phyloP scores from a whole-genome alignment of 139 green algal species.

The Micractinium sp. region DNA sequence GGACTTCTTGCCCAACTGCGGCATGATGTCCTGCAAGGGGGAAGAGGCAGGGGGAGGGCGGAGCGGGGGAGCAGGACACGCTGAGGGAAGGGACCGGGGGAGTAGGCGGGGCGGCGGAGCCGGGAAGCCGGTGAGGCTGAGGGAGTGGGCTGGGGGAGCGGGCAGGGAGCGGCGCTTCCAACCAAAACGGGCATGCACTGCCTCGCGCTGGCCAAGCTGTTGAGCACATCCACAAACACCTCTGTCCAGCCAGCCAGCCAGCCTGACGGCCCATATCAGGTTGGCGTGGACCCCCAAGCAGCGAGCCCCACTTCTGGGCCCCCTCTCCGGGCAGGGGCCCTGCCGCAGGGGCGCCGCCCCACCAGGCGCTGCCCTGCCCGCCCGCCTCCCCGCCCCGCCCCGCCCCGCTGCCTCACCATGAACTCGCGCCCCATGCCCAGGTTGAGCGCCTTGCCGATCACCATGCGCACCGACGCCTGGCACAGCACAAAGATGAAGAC shows the following conservation, averaged over 20 bases:
- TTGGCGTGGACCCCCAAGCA: too few relatives aligned
- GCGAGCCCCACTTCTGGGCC: too few relatives aligned
- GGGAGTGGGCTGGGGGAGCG: too few relatives aligned
- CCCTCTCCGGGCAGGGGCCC: too few relatives aligned
- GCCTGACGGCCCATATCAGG: too few relatives aligned
- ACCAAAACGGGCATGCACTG: too few relatives aligned
- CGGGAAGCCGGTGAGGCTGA: too few relatives aligned
- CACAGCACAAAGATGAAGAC: slow-evolving; percentile 52
- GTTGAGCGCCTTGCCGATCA: slow-evolving; percentile 39
- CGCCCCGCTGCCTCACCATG: background rate
- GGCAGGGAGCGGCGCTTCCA: background rate
- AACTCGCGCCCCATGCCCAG: slow-evolving; percentile 34
- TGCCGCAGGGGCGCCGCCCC: background rate
- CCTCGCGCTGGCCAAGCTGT: too few relatives aligned
- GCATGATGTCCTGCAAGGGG: slow-evolving; percentile 24
- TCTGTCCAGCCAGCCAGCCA: too few relatives aligned
- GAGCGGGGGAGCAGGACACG: too few relatives aligned
- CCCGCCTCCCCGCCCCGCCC: too few relatives aligned
- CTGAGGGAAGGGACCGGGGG: background rate
- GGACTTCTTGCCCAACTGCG: slow-evolving; percentile 28
- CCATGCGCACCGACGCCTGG: slow-evolving; percentile 24
- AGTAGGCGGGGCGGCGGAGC: background rate
- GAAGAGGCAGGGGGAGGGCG: background rate
- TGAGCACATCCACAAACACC: too few relatives aligned
- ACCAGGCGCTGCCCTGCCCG: background rate